Percentiles rank a stretch among this genome's conserved stretches.
Evolutionary conservation across 2,329 filamentous ascomycete species (phyloP).

Genomic region (Stachybotrys echinatus): DNA sequence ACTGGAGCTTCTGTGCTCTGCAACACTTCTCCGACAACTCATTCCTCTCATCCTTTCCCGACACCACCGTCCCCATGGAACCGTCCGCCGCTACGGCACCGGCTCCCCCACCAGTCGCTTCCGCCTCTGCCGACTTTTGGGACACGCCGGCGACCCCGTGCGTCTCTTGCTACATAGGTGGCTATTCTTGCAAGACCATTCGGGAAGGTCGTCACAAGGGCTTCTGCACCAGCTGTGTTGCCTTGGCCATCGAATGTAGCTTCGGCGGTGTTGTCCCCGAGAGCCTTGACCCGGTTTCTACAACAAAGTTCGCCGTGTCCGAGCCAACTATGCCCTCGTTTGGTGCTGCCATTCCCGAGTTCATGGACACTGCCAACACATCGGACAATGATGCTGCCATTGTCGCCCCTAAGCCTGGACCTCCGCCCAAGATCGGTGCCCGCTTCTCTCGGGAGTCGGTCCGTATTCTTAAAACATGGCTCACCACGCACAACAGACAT

Average conservation of each 20-base stretch:
- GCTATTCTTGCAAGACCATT: constrained; percentile 56
- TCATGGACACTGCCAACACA: constrained; percentile 15
- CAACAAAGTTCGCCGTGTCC: constrained; percentile 16
- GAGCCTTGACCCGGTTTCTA: constrained; percentile 24
- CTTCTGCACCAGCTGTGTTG: constrained; percentile 59
- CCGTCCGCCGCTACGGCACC: no score
- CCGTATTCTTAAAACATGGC: constrained; percentile 78
- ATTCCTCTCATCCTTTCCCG: constrained; percentile 24
- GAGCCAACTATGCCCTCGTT: constrained; percentile 17
- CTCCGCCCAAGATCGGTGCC: constrained; percentile 59
- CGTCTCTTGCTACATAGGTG: constrained; percentile 42
- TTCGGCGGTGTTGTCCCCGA: constrained; percentile 35
- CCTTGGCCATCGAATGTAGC: constrained; percentile 53
- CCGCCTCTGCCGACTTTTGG: constrained; percentile 20
- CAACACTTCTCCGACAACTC: constrained; percentile 46
- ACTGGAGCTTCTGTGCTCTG: constrained; percentile 54
- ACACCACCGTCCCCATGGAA: constrained; percentile 22
- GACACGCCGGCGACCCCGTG: constrained; percentile 45
- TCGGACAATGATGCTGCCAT: constrained; percentile 14
- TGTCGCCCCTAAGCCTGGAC: constrained; percentile 16
- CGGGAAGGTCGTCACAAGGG: constrained; percentile 54
- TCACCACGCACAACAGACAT: constrained; percentile 71
- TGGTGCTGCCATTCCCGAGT: constrained; percentile 19
- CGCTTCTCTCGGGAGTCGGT: constrained; percentile 78
- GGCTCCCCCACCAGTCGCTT: no score